Evolutionary conservation across 768 basidiomycete genomes (phyloP), one percentile per base, ranked within the genome.

Genomic region (Pisolithus microcarpus): DNA sequence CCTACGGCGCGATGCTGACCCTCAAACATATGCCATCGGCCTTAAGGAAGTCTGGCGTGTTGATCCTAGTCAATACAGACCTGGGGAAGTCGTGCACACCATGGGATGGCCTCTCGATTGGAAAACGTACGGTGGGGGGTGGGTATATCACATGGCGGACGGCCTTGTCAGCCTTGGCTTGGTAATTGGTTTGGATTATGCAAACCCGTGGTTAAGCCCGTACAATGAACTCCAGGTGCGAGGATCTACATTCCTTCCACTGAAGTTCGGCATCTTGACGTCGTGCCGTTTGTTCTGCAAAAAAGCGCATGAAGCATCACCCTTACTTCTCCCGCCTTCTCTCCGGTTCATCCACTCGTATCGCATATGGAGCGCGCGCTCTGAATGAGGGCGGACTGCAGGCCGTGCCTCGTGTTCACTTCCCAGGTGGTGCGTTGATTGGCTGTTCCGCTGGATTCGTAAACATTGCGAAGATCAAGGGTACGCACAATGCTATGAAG

Each of bases 401-500:
- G 66, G 89, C 89, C 28, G 77, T 98, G 18, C 96, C 96, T 1
- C 78, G 79, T 61, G 82, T 81, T 55, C 74, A 81, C 70, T 99
- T 92, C 70, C 96, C 96, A 0, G 94, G 96, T 1, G 95, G 95
- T 2, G 95, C 93, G 1, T 71, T 98, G 24, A 82, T 99, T 37
- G 96, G 95, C 0, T 97, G 94, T 70, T 86, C 91, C 0, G 96
- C 94, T 1, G 95, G 95, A 11, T 93, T 98, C 65, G 79, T 99
- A 53, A 98, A 98, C 70, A 79, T 96, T 10, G 87, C 94, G 13
- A 98, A 96, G 71, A 98, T 99, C 70, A 98, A 98, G 65, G 95
- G 95, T 13, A 95, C 94, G 0, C 96, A 98, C 65, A 98, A 94
- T 53, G 93, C 95, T 3, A 98, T 99, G 96, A 94, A 98, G 76